Evolutionary conservation across 2,329 filamentous ascomycete species (phyloP), one percentile per base, ranked within the genome.

Genomic region (Fusarium beomiforme): DNA sequence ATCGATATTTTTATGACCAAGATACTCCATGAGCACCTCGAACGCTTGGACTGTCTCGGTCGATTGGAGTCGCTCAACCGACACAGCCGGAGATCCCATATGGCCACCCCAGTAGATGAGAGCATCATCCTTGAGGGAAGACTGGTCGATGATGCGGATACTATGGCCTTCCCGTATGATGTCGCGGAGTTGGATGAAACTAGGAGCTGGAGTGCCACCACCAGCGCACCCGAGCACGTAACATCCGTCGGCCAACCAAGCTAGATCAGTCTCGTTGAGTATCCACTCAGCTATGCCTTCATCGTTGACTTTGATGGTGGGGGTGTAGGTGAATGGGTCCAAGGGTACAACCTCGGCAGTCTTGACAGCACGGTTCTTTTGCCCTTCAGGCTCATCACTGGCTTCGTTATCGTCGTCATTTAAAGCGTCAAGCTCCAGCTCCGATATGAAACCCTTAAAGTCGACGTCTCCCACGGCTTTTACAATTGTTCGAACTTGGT

Each of bases 41-140:
- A 70, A 62, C 37, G 64, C 70, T 37, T 58, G 50, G 1, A 72
- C 26, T 26, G 64, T 58, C 13, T 73, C 62, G 3, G 47, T 57
- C 1, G 61, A 57, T 0, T 58, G 60, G 0, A 62, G 47, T 2
- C 69, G 39, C 34, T 73, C 70, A 3, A 57, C 59, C 5, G 63
- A 59, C 3, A 61, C 63, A 6, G 59, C 66, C 3, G 70, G 70
- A 13, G 66, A 70, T 5, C 70, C 69, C 69, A 72, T 65, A 3
- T 56, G 44, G 1, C 58, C 58, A 19, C 42, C 58, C 50, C 50
- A 49, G 31, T 49, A 57, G 7, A 57, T 49, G 0, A 46, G 23
- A 2, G 54, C 54, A 6, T 57, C 31, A 0, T 42, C n/a, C 7
- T 4, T 37, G 4, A 47, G n/a, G 12, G 10, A 44, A 23, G 41